Evolutionary conservation across 768 basidiomycete genomes (phyloP).

Genomic region (Polyporus arcularius): DNA sequence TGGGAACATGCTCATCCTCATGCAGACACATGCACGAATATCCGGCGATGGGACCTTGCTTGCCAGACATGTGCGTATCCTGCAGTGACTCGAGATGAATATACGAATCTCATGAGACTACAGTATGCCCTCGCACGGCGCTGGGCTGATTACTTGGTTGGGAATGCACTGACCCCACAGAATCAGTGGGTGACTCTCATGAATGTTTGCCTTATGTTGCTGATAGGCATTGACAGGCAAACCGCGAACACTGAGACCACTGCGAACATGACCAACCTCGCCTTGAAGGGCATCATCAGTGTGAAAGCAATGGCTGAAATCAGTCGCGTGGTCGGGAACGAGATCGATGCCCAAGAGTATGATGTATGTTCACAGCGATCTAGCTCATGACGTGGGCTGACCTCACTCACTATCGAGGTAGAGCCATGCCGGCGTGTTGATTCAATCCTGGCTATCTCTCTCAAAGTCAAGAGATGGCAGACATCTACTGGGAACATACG

Average conservation of each 20-base stretch:
- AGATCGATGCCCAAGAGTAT: conserved; percentile 15
- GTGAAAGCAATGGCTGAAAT: conserved; percentile 25
- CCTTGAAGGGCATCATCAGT: conserved; percentile 26
- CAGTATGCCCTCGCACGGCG: conserved; percentile 23
- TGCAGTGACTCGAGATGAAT: not conserved
- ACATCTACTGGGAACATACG: conserved; percentile 11
- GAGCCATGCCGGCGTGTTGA: conserved; percentile 9
- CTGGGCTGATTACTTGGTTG: conserved; percentile 25
- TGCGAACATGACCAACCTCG: conserved; percentile 26
- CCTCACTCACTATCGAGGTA: conserved; percentile 3
- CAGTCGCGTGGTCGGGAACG: conserved; percentile 12
- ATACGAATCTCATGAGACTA: too few species aligned
- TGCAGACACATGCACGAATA: conserved; percentile 30
- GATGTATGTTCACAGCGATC: conserved; percentile 8
- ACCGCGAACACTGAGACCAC: conserved; percentile 11
- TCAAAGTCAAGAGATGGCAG: conserved; percentile 1
- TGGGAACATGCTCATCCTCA: conserved; percentile 32
- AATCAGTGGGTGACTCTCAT: not conserved
- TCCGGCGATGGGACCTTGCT: conserved; percentile 31
- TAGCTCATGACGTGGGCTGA: too few species aligned
- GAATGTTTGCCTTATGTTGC: not conserved
- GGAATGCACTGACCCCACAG: conserved; percentile 12
- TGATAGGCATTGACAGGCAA: not conserved
- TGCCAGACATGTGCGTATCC: conserved; percentile 1
- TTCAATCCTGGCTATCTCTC: conserved; percentile 11